Evolutionary conservation across 495 filamentous ascomycete species (phyloP).

Genomic region (Penicillium odoratum): DNA sequence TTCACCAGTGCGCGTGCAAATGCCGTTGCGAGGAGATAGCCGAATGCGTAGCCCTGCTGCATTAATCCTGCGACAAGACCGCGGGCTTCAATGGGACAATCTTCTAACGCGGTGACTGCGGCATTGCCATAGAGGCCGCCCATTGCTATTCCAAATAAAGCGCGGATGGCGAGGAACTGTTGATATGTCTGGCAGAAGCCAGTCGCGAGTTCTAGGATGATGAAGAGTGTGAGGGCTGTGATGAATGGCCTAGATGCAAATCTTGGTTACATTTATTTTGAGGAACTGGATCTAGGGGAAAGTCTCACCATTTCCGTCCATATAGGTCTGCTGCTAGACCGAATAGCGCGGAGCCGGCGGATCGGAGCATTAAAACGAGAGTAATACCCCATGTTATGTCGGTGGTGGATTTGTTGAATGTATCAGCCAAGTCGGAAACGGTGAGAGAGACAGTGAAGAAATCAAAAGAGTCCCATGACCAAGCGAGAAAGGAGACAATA

Average conservation of each 20-base stretch:
- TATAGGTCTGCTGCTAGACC: slow-evolving; percentile 76
- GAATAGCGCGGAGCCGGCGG: slow-evolving; percentile 69
- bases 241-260: slow-evolving; percentile 56
- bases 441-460: slow-evolving; percentile 79
- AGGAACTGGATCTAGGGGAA: not conserved
- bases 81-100: slow-evolving; percentile 67
- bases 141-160: slow-evolving; percentile 82
- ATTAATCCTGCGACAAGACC: slow-evolving; percentile 75
- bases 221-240: slow-evolving; percentile 76
- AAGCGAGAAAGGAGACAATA: slow-evolving; percentile 56
- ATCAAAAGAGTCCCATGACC: slow-evolving; percentile 80
- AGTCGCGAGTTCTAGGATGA: slow-evolving; percentile 71
- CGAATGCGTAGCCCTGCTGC: slow-evolving; percentile 83
- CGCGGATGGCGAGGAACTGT: slow-evolving; percentile 71
- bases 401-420: slow-evolving; percentile 58
- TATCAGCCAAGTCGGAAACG: slow-evolving; percentile 57
- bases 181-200: slow-evolving; percentile 72
- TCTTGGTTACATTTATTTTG: not conserved
- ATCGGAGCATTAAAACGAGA: slow-evolving; percentile 77
- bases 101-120: slow-evolving; percentile 79
- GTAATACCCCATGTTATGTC: slow-evolving; percentile 73
- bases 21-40: slow-evolving; percentile 75
- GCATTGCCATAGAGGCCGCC: slow-evolving; percentile 82
- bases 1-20: slow-evolving; percentile 68
- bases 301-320: slow-evolving; percentile 67